These are phyloP conservation scores for Selaginella moellendorffii DNA, from an alignment of 75 land plant species.

Conservation along the genomic window DNA sequence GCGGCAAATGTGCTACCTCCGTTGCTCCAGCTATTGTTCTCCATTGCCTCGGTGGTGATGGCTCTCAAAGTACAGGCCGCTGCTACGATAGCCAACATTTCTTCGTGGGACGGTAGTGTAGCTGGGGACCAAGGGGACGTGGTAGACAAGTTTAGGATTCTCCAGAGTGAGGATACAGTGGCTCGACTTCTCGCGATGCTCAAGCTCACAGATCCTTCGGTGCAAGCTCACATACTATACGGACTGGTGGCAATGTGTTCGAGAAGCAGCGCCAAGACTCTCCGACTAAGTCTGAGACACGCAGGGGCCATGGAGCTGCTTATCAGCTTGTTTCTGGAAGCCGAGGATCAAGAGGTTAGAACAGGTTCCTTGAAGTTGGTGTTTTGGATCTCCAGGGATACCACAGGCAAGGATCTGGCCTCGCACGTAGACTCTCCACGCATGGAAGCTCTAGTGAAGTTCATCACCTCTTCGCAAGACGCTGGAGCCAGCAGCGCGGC, in stretches of 20 bases:
- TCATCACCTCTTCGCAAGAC: slow-evolving; percentile 19
- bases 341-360: slow-evolving; percentile 24
- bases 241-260: slow-evolving; percentile 34
- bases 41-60: slow-evolving; percentile 22
- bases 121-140: not conserved
- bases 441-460: slow-evolving; percentile 17
- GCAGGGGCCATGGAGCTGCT: slow-evolving; percentile 38
- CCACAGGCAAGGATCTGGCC: slow-evolving; percentile 16
- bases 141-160: slow-evolving; percentile 3
- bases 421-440: slow-evolving; percentile 26
- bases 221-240: slow-evolving; percentile 35
- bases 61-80: slow-evolving; percentile 39
- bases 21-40: slow-evolving; percentile 36
- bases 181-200: slow-evolving; percentile 46
- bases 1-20: slow-evolving; percentile 31
- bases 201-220: slow-evolving; percentile 35
- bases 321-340: slow-evolving; percentile 34
- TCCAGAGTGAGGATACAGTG: slow-evolving; percentile 28
- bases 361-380: slow-evolving; percentile 29
- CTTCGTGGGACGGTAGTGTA: slow-evolving; percentile 12
- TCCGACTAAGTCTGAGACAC: slow-evolving; percentile 36
- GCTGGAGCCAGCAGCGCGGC: slow-evolving; percentile 35
- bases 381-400: slow-evolving; percentile 29
- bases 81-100: slow-evolving; percentile 36
- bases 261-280: slow-evolving; percentile 20